Evolutionary conservation across 108 stramenopile species (phyloP).

Genomic region (Pseudonitzschia pungens): DNA sequence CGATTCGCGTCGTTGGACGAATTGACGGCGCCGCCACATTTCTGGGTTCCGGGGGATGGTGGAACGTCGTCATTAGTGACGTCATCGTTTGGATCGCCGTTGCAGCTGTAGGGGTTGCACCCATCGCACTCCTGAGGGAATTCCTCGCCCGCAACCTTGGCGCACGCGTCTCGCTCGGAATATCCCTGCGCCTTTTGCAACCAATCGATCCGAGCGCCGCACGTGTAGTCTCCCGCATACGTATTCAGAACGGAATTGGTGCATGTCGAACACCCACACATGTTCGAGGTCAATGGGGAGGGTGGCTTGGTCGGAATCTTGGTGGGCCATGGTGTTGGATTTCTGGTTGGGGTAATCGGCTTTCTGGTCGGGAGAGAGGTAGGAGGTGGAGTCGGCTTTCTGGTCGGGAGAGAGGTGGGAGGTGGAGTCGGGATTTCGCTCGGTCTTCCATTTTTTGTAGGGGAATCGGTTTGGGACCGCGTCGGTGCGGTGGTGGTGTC

Average conservation of each 20-base stretch:
- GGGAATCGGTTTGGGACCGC: not conserved
- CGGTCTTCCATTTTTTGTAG: too few species aligned
- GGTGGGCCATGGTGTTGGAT: not conserved
- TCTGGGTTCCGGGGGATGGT: not conserved
- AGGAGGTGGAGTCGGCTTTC: not conserved
- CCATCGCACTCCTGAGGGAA: conserved; percentile 38
- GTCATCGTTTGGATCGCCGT: not conserved
- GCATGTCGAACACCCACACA: conserved; percentile 31
- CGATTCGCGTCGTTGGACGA: not conserved
- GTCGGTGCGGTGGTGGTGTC: not conserved
- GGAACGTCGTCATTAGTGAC: not conserved
- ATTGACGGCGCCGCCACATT: conserved; percentile 24
- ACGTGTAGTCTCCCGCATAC: conserved; percentile 46
- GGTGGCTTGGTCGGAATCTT: not conserved
- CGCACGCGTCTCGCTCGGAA: conserved; percentile 49
- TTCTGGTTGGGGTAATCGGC: not conserved
- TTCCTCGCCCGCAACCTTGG: conserved; percentile 45
- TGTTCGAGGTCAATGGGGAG: not conserved
- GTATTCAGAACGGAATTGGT: conserved; percentile 42
- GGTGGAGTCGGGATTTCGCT: too few species aligned
- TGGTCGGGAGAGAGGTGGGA: not conserved
- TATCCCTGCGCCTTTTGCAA: conserved; percentile 39
- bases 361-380: not conserved
- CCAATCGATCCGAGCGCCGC: conserved; percentile 55
- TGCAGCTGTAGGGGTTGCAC: conserved; percentile 40